A percentile compares a stretch with the other conserved stretches of the same genome.
Evolutionary conservation across 1,284 basidiomycete genomes (phyloP).

Genomic region (Meira miltonrushii): DNA sequence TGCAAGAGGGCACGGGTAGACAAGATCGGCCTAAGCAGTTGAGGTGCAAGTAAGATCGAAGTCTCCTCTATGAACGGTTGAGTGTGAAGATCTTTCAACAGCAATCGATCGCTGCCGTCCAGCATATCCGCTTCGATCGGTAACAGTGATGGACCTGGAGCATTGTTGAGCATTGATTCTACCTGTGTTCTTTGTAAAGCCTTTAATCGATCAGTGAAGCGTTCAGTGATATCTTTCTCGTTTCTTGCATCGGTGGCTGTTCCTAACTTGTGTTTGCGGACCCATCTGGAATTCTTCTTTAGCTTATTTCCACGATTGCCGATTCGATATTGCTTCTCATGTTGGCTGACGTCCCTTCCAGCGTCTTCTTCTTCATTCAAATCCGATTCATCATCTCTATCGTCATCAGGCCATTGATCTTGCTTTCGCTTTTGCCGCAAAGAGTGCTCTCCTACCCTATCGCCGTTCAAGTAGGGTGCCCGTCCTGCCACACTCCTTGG

Average conservation of each 20-base stretch:
- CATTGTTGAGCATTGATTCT: constrained; percentile 10
- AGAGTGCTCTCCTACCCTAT: too few species aligned
- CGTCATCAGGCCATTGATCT: not conserved
- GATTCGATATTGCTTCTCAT: constrained; percentile 16
- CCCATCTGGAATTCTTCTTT: constrained; percentile 40
- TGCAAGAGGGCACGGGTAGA: constrained; percentile 40
- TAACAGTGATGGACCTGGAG: constrained; percentile 2
- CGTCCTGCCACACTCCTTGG: not conserved
- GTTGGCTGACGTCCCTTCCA: not conserved
- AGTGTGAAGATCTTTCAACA: constrained; percentile 1
- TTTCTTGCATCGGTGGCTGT: constrained; percentile 43
- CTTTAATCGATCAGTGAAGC: constrained; percentile 12
- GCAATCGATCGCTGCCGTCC: not conserved
- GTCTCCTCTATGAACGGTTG: constrained; percentile 13
- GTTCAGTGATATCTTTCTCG: constrained; percentile 34
- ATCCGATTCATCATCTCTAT: constrained; percentile 1
- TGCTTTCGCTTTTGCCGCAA: not conserved
- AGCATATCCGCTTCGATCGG: constrained; percentile 2
- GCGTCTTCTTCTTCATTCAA: constrained; percentile 9
- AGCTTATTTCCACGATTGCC: constrained; percentile 51
- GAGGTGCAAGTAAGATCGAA: constrained; percentile 44
- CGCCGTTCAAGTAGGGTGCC: not conserved
- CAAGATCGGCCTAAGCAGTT: constrained; percentile 43
- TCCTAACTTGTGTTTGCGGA: constrained; percentile 44
- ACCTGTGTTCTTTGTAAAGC: constrained; percentile 19